Evolutionary conservation across 331 rosid genomes (phyloP).

Genomic region (Malus hybrid): DNA sequence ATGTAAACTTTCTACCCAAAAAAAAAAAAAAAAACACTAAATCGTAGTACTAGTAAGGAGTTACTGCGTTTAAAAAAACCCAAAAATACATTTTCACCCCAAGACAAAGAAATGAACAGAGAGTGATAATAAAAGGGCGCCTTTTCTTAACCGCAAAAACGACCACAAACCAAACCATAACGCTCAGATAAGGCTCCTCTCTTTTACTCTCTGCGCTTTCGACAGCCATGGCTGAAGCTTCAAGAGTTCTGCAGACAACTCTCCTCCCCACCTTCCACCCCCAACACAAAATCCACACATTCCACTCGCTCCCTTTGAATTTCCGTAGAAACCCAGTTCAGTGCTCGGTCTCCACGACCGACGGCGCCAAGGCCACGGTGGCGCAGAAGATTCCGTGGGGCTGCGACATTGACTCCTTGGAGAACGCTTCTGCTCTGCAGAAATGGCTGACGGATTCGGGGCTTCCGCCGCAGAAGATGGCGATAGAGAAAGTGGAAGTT

Average conservation of each 20-base stretch:
- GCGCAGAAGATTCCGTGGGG: slow-evolving; percentile 64
- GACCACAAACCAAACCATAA: background rate
- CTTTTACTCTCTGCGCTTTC: background rate
- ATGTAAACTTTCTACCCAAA: no score
- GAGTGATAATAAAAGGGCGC: background rate
- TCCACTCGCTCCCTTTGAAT: slow-evolving; percentile 18
- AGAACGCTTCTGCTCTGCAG: slow-evolving; percentile 68
- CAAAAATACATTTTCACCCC: background rate
- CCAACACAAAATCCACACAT: slow-evolving; percentile 19
- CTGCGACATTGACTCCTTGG: slow-evolving; percentile 73
- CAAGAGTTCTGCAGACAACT: slow-evolving; percentile 30
- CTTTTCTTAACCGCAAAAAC: slow-evolving; percentile 9
- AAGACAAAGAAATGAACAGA: background rate
- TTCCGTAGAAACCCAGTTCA: slow-evolving; percentile 33
- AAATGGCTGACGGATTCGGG: slow-evolving; percentile 73
- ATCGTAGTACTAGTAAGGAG: no score
- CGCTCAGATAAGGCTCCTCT: slow-evolving; percentile 52
- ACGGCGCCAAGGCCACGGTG: slow-evolving; percentile 14
- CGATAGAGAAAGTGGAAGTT: slow-evolving; percentile 59
- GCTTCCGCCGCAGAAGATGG: slow-evolving; percentile 93
- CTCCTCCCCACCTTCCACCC: slow-evolving; percentile 34
- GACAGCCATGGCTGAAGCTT: slow-evolving; percentile 69
- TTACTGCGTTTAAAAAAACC: no score
- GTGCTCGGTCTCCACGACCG: slow-evolving; percentile 47
- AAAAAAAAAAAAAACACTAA: no score